Base-by-base conservation (phyloP, 1,139 yeast species). In the Sugiyamaella pinicola region DNA sequence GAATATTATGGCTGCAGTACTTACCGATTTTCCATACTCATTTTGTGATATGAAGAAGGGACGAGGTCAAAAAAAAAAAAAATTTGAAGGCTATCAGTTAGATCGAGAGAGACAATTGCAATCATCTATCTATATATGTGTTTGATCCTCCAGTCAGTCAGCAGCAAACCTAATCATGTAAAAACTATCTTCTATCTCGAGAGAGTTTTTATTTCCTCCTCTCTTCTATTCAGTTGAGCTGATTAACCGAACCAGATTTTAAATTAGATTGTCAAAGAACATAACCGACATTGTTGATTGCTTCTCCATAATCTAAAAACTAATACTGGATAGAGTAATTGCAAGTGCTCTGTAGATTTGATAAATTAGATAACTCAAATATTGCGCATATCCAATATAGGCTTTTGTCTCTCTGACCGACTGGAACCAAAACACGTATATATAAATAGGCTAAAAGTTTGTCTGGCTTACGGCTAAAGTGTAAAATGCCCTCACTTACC, bases 1-100 rank as follows among this genome's bases (percentile, higher is more conserved):
- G 19, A 13, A 33, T 15, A 12, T 33, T 33, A 33, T 33, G 37
- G 4, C 13, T 3, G 12, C 34, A 31, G n/a, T 34, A 43, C 47
- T 43, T 29, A 43, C 47, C 47, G 47, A 33, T 43, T 43, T 9
- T 43, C 39, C 47, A 43, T 31, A 18, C 37, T 42, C 47, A 42
- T 42, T 24, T 2, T 41, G 15, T 21, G 12, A 15, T 5, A 41
- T 26, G 31, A 26, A n/a, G n/a, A n/a, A n/a, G n/a, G n/a, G n/a
- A n/a, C n/a, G n/a, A n/a, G 19, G 26, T 6, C 41, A 19, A 6
- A 4, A 34, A n/a, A 13, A 34, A 9, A 13, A 34, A n/a, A 34
- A 34, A 17, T 7, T 34, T 7, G 4, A n/a, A 26, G 31, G 3
- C 31, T 9, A 26, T 26, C 31, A 26, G 31, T 26, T 35, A 35